A percentile compares a stretch with the other conserved stretches of the same genome.
phyloP scores from a whole-genome alignment of 768 basidiomycete species.

The Hydnum rufescens region DNA sequence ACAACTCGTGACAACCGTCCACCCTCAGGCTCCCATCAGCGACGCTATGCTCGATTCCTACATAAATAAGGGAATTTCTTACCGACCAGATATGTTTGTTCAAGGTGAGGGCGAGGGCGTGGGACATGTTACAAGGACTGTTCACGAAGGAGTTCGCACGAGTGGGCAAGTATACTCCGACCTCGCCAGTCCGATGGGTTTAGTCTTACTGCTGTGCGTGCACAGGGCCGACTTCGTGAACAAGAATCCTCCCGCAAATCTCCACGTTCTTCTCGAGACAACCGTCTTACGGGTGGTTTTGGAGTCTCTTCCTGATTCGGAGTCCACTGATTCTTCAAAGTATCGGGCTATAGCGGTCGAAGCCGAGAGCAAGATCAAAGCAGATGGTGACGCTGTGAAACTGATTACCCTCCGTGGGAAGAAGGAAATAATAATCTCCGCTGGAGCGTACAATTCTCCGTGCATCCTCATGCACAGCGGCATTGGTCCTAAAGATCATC shows the following conservation, averaged over 20 bases:
- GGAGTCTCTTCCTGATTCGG: background rate
- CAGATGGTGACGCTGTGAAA: background rate
- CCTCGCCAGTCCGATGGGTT: background rate
- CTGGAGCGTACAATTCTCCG: slow-evolving; percentile 21
- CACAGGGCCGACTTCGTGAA: slow-evolving; percentile 2
- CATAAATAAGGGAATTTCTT: background rate
- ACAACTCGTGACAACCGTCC: background rate
- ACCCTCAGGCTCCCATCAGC: slow-evolving; percentile 1
- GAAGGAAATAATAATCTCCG: slow-evolving; percentile 12
- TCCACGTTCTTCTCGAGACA: background rate
- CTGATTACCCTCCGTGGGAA: background rate
- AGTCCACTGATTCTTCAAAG: background rate
- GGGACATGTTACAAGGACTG: background rate
- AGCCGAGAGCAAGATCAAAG: background rate
- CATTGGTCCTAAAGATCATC: slow-evolving; percentile 43
- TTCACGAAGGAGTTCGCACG: background rate
- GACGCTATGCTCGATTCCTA: background rate
- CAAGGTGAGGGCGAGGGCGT: background rate
- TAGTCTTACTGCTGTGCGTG: background rate
- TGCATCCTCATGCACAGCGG: slow-evolving; percentile 29
- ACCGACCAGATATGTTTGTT: background rate
- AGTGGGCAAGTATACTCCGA: background rate
- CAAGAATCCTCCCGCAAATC: background rate
- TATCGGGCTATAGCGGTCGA: background rate
- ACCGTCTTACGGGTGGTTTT: background rate